Conservation (phyloP, 345 rosid genomes). For the Heritiera littoralis region DNA sequence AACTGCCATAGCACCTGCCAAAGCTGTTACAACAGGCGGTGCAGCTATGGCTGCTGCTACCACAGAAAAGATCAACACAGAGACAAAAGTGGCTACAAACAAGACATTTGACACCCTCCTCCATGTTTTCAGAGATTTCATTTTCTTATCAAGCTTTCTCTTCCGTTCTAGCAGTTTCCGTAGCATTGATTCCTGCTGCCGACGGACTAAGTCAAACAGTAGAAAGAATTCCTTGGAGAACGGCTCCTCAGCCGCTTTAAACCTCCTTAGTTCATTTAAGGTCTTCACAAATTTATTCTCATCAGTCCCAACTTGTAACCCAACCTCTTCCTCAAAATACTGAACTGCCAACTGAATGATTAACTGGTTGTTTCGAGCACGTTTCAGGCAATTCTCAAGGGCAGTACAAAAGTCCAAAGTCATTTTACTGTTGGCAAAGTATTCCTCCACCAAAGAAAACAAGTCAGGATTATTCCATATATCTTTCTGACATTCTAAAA, state of each 20-base stretch:
- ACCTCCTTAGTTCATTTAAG: conserved; percentile 59
- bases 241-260: conserved; percentile 70
- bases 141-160: conserved; percentile 66
- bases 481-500: conserved; percentile 64
- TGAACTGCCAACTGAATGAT: conserved; percentile 63
- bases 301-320: conserved; percentile 27
- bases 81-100: conserved; percentile 65
- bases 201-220: conserved; percentile 48
- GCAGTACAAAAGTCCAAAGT: conserved; percentile 76
- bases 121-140: conserved; percentile 66
- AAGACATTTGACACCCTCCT: conserved; percentile 70
- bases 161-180: conserved; percentile 45
- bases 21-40: conserved; percentile 66
- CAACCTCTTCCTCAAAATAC: conserved; percentile 56
- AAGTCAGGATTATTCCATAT: conserved; percentile 71
- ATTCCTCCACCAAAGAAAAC: conserved; percentile 63
- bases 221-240: conserved; percentile 63
- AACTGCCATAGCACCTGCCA: conserved; percentile 69
- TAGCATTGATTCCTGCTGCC: conserved; percentile 59
- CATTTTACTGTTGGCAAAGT: conserved; percentile 61
- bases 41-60: conserved; percentile 88
- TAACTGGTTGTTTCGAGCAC: conserved; percentile 66
- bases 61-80: conserved; percentile 77
- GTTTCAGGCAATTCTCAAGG: conserved; percentile 67
- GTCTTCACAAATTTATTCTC: conserved; percentile 60